phyloP scores from a whole-genome alignment of 2,329 filamentous ascomycete genomes.

The Aspergillus fumigatus region DNA sequence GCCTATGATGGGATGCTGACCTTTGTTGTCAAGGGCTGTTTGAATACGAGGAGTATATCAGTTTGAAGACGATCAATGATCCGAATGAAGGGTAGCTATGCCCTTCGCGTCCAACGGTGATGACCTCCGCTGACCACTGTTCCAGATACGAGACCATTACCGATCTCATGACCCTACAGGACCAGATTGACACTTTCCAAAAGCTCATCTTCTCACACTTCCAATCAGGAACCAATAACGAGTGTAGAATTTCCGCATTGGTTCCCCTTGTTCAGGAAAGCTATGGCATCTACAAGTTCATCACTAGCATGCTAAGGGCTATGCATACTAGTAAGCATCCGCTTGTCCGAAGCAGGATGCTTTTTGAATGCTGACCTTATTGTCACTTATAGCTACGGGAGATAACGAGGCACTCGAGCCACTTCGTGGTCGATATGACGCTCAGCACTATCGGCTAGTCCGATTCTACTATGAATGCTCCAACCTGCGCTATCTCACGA shows the following conservation, averaged over 20 bases:
- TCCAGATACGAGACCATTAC: conserved; percentile 79
- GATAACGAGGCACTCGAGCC: conserved; percentile 90
- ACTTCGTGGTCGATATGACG: conserved; percentile 82
- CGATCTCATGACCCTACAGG: conserved; percentile 92
- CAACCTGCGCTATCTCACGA: conserved; percentile 92
- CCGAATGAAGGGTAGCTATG: conserved; percentile 79
- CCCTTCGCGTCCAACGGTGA: background rate
- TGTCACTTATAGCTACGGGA: conserved; percentile 61
- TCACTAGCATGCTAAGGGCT: conserved; percentile 96
- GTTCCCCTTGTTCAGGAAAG: conserved; percentile 95
- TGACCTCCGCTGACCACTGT: conserved; percentile 17
- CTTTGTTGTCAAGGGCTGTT: conserved; percentile 59
- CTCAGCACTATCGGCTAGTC: conserved; percentile 91
- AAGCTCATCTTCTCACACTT: conserved; percentile 98
- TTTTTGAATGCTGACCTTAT: conserved; percentile 6
- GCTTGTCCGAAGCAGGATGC: no score
- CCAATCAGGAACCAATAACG: conserved; percentile 84
- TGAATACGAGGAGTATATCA: conserved; percentile 98
- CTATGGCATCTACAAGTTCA: conserved; percentile 99
- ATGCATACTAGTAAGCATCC: conserved; percentile 80
- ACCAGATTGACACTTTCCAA: conserved; percentile 98
- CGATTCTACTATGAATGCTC: conserved; percentile 99
- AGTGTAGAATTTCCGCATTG: conserved; percentile 90
- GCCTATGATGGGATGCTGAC: background rate
- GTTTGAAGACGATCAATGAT: conserved; percentile 95